These are phyloP conservation scores for Mycena metata DNA, from an alignment of 768 basidiomycete species.

Conservation along the genomic window DNA sequence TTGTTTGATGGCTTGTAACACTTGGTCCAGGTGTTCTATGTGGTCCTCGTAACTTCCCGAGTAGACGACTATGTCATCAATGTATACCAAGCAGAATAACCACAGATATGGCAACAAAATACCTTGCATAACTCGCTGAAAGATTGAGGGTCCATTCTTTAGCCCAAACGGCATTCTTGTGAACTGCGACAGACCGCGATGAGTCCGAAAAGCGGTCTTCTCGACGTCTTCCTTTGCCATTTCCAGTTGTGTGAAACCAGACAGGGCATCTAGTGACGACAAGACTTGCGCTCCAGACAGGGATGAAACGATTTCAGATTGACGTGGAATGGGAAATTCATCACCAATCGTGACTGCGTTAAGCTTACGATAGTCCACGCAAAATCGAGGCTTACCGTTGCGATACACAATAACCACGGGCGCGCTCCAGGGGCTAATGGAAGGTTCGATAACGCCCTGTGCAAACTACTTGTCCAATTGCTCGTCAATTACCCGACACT, in stretches of 20 bases:
- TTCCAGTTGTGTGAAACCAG: slow-evolving; percentile 48
- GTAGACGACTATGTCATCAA: too few species aligned
- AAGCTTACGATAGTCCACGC: neutral
- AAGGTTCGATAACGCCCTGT: slow-evolving; percentile 46
- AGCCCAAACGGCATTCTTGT: slow-evolving; percentile 45
- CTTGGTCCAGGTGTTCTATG: slow-evolving; percentile 10
- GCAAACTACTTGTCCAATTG: slow-evolving; percentile 44
- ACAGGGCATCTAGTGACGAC: slow-evolving; percentile 46
- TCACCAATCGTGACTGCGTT: slow-evolving; percentile 41
- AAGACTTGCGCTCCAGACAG: slow-evolving; percentile 41
- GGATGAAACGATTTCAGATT: slow-evolving; percentile 41
- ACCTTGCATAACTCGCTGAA: too few species aligned
- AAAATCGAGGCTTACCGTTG: neutral
- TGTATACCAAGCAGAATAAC: too few species aligned
- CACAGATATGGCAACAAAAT: too few species aligned
- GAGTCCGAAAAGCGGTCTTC: slow-evolving; percentile 49
- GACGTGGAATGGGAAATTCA: slow-evolving; percentile 44
- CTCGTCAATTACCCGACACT: slow-evolving; percentile 42
- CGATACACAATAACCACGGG: neutral
- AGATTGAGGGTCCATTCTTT: too few species aligned
- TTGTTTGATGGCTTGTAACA: slow-evolving; percentile 35
- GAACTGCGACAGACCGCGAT: slow-evolving; percentile 49
- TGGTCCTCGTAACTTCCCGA: too few species aligned
- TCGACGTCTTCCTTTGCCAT: slow-evolving; percentile 23
- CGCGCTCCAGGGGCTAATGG: slow-evolving; percentile 48